phyloP scores from a whole-genome alignment of 2,329 filamentous ascomycete species.

The Cordyceps cicadae region DNA sequence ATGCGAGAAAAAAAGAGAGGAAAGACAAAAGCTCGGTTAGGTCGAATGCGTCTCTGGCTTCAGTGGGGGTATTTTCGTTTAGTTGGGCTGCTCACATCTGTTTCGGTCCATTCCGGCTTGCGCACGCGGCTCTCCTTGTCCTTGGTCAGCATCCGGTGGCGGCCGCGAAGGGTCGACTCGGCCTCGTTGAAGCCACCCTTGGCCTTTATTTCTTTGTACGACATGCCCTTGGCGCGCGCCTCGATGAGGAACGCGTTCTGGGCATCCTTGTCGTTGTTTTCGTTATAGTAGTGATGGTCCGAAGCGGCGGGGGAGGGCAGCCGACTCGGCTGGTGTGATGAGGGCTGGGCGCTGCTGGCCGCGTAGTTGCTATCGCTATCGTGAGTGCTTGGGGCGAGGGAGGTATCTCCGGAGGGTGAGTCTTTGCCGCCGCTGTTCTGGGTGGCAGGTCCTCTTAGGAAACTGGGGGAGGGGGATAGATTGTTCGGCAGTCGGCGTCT shows the following conservation, averaged over 20 bases:
- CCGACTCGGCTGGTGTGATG: background rate
- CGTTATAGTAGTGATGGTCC: background rate
- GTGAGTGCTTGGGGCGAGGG: background rate
- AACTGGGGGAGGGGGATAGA: background rate
- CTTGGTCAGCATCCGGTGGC: constrained; percentile 59
- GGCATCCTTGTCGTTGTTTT: background rate
- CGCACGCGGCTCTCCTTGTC: constrained; percentile 52
- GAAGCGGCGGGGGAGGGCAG: background rate
- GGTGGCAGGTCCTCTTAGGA: too few species aligned
- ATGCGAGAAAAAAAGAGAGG: background rate
- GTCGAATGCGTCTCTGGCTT: background rate
- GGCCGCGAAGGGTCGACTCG: constrained; percentile 64
- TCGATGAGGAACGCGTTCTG: constrained; percentile 37
- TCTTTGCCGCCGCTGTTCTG: background rate
- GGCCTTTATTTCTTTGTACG: constrained; percentile 56
- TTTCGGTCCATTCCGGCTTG: constrained; percentile 53
- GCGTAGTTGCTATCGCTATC: constrained; percentile 1
- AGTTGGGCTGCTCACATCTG: constrained; percentile 52
- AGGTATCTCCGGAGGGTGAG: background rate
- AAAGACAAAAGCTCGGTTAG: constrained; percentile 5
- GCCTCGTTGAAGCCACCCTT: constrained; percentile 51
- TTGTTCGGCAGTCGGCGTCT: background rate
- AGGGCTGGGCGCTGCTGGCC: background rate
- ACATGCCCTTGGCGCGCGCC: constrained; percentile 47
- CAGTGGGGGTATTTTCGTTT: background rate